These are phyloP conservation scores for Bryum argenteum DNA, from an alignment of 225 moss, liverwort and hornwort species.

Conservation along the genomic window DNA sequence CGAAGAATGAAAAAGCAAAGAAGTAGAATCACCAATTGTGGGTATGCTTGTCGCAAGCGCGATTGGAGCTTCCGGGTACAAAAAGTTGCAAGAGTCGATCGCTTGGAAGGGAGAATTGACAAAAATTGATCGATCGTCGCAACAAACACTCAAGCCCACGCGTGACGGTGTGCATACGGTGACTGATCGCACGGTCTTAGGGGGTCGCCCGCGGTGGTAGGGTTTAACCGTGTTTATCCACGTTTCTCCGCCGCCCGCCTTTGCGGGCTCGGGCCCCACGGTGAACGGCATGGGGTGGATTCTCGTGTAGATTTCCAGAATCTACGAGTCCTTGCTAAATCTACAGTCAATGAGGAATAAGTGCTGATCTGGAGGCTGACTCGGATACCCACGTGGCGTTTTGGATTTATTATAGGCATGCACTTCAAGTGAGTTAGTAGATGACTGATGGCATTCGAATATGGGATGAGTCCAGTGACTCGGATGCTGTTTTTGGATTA, in stretches of 20 bases:
- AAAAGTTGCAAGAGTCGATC: neutral
- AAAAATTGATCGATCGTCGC: slow-evolving; percentile 8
- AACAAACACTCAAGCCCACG: neutral
- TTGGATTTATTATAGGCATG: slow-evolving; percentile 2
- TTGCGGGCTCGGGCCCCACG: neutral
- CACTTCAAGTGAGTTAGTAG: too few relatives aligned
- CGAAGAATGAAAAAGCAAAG: neutral
- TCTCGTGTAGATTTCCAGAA: too few relatives aligned
- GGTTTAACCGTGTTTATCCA: slow-evolving; percentile 9
- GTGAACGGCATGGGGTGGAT: too few relatives aligned
- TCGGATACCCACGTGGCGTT: slow-evolving; percentile 7
- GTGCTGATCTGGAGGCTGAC: neutral
- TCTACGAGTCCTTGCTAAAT: neutral
- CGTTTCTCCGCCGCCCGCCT: slow-evolving; percentile 14
- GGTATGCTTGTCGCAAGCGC: neutral
- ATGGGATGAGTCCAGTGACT: too few relatives aligned
- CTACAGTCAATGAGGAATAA: accelerated
- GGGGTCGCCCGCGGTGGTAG: neutral
- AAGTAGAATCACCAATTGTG: slow-evolving; percentile 14
- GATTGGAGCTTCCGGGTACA: neutral
- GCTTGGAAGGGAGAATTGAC: slow-evolving; percentile 3
- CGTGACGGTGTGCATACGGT: slow-evolving; percentile 12
- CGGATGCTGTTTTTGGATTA: too few relatives aligned
- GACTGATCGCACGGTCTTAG: slow-evolving; percentile 11
- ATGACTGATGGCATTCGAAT: too few relatives aligned